Conservation (phyloP, 73 alveolate species). For the Loxodes magnus region DNA sequence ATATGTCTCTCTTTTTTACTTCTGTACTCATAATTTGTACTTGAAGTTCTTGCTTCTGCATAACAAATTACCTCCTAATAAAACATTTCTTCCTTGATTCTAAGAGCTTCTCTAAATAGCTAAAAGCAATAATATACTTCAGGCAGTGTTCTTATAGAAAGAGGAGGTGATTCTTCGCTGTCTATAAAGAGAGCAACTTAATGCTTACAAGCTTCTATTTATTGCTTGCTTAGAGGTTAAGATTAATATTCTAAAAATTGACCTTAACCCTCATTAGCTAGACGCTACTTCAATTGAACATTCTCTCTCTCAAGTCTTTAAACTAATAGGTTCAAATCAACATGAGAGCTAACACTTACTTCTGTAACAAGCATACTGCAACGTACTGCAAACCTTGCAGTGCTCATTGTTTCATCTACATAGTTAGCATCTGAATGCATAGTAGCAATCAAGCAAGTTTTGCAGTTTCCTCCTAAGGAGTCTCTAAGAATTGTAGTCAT, state of each 20-base stretch:
- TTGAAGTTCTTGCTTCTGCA: too few relatives aligned
- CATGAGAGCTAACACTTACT: slow-evolving; percentile 46
- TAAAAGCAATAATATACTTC: slow-evolving; percentile 5
- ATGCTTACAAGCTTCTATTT: slow-evolving; percentile 1
- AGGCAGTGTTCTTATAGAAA: background rate
- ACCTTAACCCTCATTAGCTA: background rate
- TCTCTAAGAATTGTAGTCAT: slow-evolving; percentile 92
- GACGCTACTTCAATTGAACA: slow-evolving; percentile 8
- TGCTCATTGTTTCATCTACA: slow-evolving; percentile 78
- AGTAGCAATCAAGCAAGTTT: slow-evolving; percentile 87
- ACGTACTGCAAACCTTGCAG: slow-evolving; percentile 86
- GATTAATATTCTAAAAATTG: background rate
- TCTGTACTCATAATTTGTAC: too few relatives aligned
- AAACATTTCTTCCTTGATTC: slow-evolving; percentile 2
- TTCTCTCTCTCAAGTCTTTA: slow-evolving; percentile 47
- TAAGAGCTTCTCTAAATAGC: slow-evolving; percentile 5
- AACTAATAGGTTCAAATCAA: slow-evolving; percentile 48
- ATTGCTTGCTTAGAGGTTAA: background rate
- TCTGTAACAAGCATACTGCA: slow-evolving; percentile 85
- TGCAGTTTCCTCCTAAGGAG: slow-evolving; percentile 93
- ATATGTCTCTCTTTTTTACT: too few relatives aligned
- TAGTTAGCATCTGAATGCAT: slow-evolving; percentile 63
- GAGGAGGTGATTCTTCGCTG: background rate
- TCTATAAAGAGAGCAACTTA: slow-evolving; percentile 8
- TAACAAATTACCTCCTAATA: too few relatives aligned